Percentiles rank a stretch among this genome's conserved stretches.
These are phyloP conservation scores for Serendipita sp. DNA, from an alignment of 768 basidiomycete genomes.

Conservation along the genomic window DNA sequence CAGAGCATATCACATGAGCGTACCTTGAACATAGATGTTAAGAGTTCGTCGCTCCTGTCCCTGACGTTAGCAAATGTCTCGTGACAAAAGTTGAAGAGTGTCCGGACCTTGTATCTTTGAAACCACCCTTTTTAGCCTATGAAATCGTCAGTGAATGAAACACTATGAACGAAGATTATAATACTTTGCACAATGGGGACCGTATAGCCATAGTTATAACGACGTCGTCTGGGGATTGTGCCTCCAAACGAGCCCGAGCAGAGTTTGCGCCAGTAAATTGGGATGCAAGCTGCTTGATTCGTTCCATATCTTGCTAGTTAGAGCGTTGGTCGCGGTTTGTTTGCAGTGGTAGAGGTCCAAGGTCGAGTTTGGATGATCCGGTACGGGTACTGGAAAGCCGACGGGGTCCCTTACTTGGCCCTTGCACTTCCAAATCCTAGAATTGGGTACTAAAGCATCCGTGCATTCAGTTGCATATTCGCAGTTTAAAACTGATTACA, in stretches of 20 bases:
- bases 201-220: conserved; percentile 72
- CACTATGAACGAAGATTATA: background rate
- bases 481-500: too few relatives aligned
- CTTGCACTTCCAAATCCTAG: too few relatives aligned
- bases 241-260: conserved; percentile 25
- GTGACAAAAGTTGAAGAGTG: background rate
- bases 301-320: background rate
- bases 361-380: too few relatives aligned
- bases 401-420: too few relatives aligned
- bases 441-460: too few relatives aligned
- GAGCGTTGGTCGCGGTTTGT: background rate
- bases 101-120: conserved; percentile 39
- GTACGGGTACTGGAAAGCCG: too few relatives aligned
- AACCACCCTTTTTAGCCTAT: conserved; percentile 51
- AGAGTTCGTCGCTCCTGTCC: conserved; percentile 16
- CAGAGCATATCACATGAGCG: background rate
- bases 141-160: too few relatives aligned
- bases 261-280: background rate
- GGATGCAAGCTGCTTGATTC: background rate
- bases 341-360: background rate
- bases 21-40: conserved; percentile 53
- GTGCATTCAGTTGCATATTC: too few relatives aligned
- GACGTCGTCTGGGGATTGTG: conserved; percentile 56
- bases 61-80: background rate
- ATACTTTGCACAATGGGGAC: conserved; percentile 48